phyloP scores from a whole-genome alignment of 495 filamentous ascomycete genomes.

The Daldinia concentrica region DNA sequence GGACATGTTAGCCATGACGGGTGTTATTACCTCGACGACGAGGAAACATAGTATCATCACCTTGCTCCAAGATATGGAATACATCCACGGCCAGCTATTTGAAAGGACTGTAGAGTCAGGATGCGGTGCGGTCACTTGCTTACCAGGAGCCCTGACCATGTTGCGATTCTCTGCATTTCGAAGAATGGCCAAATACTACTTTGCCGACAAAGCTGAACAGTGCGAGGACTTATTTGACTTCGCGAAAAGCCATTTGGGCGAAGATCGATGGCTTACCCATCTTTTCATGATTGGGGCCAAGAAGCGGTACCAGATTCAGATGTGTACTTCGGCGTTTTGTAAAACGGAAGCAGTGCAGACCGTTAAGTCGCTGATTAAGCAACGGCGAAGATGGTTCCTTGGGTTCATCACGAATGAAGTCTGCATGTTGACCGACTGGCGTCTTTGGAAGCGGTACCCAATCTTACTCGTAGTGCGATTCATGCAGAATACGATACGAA shows the following conservation, averaged over 20 bases:
- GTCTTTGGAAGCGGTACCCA: conserved; percentile 92
- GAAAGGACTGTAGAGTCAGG: conserved; percentile 96
- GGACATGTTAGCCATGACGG: conserved; percentile 98
- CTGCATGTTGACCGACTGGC: conserved; percentile 95
- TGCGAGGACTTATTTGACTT: conserved; percentile 97
- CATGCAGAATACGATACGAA: conserved; percentile 96
- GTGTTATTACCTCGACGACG: conserved; percentile 95
- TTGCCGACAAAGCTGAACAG: conserved; percentile 95
- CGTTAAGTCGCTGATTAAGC: conserved; percentile 87
- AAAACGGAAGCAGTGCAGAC: conserved; percentile 98
- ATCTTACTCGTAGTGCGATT: conserved; percentile 89
- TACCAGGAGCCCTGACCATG: conserved; percentile 94
- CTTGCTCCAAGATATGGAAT: conserved; percentile 96
- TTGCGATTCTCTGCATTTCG: conserved; percentile 96
- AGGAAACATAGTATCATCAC: conserved; percentile 90
- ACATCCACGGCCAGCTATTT: conserved; percentile 96
- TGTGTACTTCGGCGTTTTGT: conserved; percentile 97
- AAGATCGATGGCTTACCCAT: conserved; percentile 97
- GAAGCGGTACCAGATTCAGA: conserved; percentile 92
- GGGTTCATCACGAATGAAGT: conserved; percentile 99
- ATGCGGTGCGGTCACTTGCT: conserved; percentile 93
- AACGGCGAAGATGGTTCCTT: conserved; percentile 95
- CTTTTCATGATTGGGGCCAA: conserved; percentile 98
- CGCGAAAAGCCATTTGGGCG: conserved; percentile 93
- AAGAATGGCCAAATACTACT: conserved; percentile 98